Percentiles rank a stretch among this genome's conserved stretches.
These are phyloP conservation scores for Colletotrichum coccodes DNA, from an alignment of 2,329 filamentous ascomycete genomes.

Conservation along the genomic window DNA sequence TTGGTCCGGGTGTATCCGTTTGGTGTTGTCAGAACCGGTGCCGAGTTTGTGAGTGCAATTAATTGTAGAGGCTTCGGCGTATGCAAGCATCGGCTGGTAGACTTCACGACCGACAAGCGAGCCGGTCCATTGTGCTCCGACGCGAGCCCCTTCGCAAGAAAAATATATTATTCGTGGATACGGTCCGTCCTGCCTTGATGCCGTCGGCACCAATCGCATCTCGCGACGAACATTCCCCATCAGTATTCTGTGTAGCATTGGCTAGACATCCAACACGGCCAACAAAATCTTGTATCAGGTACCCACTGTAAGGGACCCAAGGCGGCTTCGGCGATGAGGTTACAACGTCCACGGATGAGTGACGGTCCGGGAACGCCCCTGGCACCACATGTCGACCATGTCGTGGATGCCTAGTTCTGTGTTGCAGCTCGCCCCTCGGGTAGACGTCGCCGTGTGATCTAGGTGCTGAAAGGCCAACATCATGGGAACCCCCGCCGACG, in stretches of 20 bases:
- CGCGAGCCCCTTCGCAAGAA: background rate
- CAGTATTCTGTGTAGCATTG: background rate
- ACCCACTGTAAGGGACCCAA: background rate
- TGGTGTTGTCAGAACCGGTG: background rate
- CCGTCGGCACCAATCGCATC: slow-evolving; percentile 1
- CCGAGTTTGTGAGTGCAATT: background rate
- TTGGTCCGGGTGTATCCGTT: background rate
- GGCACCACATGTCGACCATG: background rate
- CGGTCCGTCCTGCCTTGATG: background rate
- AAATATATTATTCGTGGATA: background rate
- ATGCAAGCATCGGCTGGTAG: too few relatives aligned
- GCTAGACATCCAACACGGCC: background rate
- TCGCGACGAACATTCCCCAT: background rate
- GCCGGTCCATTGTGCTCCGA: background rate
- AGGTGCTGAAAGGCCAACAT: background rate
- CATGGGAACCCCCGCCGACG: background rate
- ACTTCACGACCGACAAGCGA: background rate
- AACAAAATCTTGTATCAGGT: background rate
- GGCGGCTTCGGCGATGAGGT: slow-evolving; percentile 15
- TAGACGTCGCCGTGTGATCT: background rate
- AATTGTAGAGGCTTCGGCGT: background rate
- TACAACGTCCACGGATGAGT: slow-evolving; percentile 27
- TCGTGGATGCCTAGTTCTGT: background rate
- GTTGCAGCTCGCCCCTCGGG: background rate
- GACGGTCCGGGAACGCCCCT: slow-evolving; percentile 13